phyloP scores from a whole-genome alignment of 1,284 basidiomycete genomes.

The Melampsora medusae region DNA sequence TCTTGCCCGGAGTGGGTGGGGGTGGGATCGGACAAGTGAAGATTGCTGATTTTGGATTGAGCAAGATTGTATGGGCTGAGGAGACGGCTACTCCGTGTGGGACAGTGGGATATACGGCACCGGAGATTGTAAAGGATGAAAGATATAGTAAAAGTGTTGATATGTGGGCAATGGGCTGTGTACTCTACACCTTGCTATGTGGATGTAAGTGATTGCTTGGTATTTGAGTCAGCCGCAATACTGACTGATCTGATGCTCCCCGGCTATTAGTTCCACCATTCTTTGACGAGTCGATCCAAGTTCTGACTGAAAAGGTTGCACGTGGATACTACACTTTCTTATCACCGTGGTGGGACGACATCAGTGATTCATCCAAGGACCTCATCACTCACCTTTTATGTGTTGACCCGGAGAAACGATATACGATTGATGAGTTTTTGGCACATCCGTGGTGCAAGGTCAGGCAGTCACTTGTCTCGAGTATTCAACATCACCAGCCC shows the following conservation, averaged over 20 bases:
- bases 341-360: conserved; percentile 99
- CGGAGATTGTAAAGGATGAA: conserved; percentile 99
- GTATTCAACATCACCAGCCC: background rate
- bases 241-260: too few species aligned
- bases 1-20: conserved; percentile 82
- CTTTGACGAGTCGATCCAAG: conserved; percentile 98
- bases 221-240: background rate
- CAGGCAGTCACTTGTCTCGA: background rate
- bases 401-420: conserved; percentile 90
- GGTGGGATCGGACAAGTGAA: conserved; percentile 97
- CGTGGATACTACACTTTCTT: conserved; percentile 96
- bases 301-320: conserved; percentile 97
- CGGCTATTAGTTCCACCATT: conserved; percentile 62
- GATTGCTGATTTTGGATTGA: conserved; percentile 97
- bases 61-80: conserved; percentile 98
- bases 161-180: conserved; percentile 99
- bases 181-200: conserved; percentile 96
- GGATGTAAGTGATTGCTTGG: conserved; percentile 69
- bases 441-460: conserved; percentile 89
- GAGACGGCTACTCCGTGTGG: conserved; percentile 99
- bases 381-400: conserved; percentile 91
- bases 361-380: conserved; percentile 78
- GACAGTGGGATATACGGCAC: conserved; percentile 97
- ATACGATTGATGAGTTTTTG: conserved; percentile 96
- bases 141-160: conserved; percentile 97